phyloP scores from a whole-genome alignment of 352 stramenopile species.

The Pythium vanterpoolii region DNA sequence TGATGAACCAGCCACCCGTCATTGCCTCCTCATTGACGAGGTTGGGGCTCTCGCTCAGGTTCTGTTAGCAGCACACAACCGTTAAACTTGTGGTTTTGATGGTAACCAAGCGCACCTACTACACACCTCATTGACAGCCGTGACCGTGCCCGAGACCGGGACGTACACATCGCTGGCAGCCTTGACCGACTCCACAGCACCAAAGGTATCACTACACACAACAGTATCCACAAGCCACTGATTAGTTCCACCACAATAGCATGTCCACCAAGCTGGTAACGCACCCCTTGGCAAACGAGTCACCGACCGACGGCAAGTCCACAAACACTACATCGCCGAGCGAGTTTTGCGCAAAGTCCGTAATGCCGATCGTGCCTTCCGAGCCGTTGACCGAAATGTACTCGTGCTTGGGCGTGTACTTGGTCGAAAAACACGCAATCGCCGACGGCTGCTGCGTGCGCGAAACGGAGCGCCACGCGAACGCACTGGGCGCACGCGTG shows the following conservation, averaged over 20 bases:
- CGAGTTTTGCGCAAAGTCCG: slow-evolving; percentile 96
- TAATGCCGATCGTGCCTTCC: slow-evolving; percentile 94
- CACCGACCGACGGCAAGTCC: slow-evolving; percentile 92
- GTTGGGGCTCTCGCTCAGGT: slow-evolving; percentile 75
- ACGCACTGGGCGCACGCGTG: slow-evolving; percentile 7
- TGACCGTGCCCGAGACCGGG: slow-evolving; percentile 90
- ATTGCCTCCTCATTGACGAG: slow-evolving; percentile 88
- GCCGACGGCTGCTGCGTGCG: slow-evolving; percentile 32
- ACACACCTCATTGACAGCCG: slow-evolving; percentile 91
- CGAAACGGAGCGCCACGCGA: slow-evolving; percentile 34
- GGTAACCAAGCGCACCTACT: background rate
- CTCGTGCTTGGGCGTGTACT: slow-evolving; percentile 86
- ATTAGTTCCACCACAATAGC: slow-evolving; percentile 6
- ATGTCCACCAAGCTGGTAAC: slow-evolving; percentile 8
- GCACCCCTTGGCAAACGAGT: slow-evolving; percentile 92
- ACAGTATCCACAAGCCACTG: slow-evolving; percentile 2
- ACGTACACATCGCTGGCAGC: slow-evolving; percentile 97
- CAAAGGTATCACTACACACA: slow-evolving; percentile 89
- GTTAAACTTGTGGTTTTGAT: background rate
- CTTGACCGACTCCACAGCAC: slow-evolving; percentile 98
- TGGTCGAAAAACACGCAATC: slow-evolving; percentile 72
- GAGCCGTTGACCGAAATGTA: slow-evolving; percentile 81
- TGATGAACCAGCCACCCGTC: slow-evolving; percentile 87
- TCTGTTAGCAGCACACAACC: slow-evolving; percentile 27
- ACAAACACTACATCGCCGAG: slow-evolving; percentile 98